These are phyloP conservation scores for Phytopythium sindhum DNA, from an alignment of 352 stramenopile genomes.

Conservation along the genomic window DNA sequence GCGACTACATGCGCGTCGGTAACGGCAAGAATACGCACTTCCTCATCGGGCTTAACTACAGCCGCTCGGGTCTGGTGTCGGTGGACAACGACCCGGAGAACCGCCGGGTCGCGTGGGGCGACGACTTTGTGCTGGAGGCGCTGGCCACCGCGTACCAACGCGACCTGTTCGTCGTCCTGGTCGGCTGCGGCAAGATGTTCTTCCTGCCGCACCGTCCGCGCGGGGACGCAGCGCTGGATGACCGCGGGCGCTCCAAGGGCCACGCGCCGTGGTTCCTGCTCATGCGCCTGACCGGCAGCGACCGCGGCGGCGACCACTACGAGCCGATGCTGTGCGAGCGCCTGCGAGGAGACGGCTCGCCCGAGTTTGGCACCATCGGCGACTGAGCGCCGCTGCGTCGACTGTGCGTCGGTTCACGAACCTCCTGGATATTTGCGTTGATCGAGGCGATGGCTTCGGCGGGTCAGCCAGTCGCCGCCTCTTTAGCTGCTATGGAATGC, in stretches of 20 bases:
- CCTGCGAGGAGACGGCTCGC: slow-evolving; percentile 77
- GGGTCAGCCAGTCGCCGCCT: no score
- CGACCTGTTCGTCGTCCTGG: slow-evolving; percentile 86
- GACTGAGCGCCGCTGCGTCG: slow-evolving; percentile 29
- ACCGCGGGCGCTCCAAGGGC: slow-evolving; percentile 63
- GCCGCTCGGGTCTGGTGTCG: slow-evolving; percentile 65
- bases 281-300: slow-evolving; percentile 82
- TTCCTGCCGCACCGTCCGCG: slow-evolving; percentile 81
- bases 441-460: not conserved
- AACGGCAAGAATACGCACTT: slow-evolving; percentile 74
- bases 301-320: slow-evolving; percentile 85
- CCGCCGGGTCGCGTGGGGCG: slow-evolving; percentile 79
- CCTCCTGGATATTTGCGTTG: not conserved
- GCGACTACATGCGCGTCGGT: slow-evolving; percentile 83
- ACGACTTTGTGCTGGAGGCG: slow-evolving; percentile 83
- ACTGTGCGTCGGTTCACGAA: not conserved
- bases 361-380: slow-evolving; percentile 80
- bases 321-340: slow-evolving; percentile 85
- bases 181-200: slow-evolving; percentile 87
- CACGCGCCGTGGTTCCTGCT: slow-evolving; percentile 85
- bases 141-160: slow-evolving; percentile 84
- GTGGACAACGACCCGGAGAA: slow-evolving; percentile 80
- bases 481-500: not conserved
- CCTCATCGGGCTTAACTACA: slow-evolving; percentile 82
- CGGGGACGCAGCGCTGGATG: slow-evolving; percentile 30